Percentiles rank a stretch among this genome's conserved stretches.
phyloP scores from a whole-genome alignment of 2,329 filamentous ascomycete species.

The Saccharata proteae region DNA sequence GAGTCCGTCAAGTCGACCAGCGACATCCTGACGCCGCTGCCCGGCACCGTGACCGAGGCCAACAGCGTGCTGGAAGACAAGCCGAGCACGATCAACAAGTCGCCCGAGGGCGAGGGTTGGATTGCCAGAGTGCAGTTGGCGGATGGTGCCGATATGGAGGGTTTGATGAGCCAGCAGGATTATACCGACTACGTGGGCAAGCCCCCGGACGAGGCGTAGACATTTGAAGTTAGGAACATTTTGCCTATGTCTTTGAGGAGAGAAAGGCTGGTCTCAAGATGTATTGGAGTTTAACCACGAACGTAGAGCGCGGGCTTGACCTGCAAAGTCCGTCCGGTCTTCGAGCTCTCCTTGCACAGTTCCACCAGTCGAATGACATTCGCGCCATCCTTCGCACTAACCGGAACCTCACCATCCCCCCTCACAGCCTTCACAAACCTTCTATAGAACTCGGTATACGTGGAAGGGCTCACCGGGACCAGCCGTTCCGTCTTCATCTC shows the following conservation, averaged over 20 bases:
- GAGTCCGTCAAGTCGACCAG: constrained; percentile 98
- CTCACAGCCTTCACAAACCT: constrained; percentile 39
- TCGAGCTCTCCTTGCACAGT: constrained; percentile 41
- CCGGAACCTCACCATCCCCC: constrained; percentile 41
- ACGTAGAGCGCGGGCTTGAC: constrained; percentile 7
- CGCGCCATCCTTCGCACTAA: constrained; percentile 40
- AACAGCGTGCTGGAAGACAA: constrained; percentile 72
- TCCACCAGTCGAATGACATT: constrained; percentile 46
- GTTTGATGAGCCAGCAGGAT: constrained; percentile 55
- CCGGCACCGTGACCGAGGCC: constrained; percentile 60
- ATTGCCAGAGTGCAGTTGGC: constrained; percentile 75
- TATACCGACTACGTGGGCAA: no score
- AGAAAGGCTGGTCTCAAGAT: background rate
- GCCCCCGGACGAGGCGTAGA: constrained; percentile 50
- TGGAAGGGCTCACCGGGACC: constrained; percentile 48
- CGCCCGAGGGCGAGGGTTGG: constrained; percentile 85
- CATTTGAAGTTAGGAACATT: no score
- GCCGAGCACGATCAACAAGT: constrained; percentile 77
- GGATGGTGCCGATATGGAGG: constrained; percentile 46
- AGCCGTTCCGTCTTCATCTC: constrained; percentile 40
- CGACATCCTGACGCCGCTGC: constrained; percentile 84
- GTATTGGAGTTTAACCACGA: background rate
- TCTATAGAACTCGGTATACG: constrained; percentile 57
- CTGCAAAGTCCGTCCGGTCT: constrained; percentile 35
- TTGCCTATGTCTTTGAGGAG: no score